These are phyloP conservation scores for Collybia sp. DNA, from an alignment of 768 basidiomycete species.

Conservation along the genomic window DNA sequence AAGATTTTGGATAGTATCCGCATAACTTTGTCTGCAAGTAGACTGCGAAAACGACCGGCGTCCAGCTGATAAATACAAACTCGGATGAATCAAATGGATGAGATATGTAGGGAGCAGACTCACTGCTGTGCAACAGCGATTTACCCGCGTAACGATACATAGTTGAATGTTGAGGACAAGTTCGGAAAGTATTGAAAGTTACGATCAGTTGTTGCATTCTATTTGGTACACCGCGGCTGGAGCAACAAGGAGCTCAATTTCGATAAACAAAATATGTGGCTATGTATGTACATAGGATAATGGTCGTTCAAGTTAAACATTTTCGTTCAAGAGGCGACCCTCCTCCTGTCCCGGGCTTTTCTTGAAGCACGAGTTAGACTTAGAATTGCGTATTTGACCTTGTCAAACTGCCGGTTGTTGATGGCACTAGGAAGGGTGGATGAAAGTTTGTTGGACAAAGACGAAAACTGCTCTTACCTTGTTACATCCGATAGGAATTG, in stretches of 20 bases:
- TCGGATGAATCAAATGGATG: background rate
- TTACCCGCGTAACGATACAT: constrained; percentile 65
- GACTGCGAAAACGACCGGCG: constrained; percentile 82
- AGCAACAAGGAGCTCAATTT: no score
- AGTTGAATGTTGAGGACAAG: constrained; percentile 7
- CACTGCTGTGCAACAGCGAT: constrained; percentile 50
- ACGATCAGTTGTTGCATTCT: constrained; percentile 3
- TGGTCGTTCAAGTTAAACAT: no score
- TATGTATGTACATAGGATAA: no score
- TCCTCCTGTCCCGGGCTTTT: constrained; percentile 65
- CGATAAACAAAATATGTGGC: no score
- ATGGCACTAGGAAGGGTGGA: constrained; percentile 44
- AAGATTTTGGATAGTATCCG: constrained; percentile 87
- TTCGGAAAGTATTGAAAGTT: background rate
- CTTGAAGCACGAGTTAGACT: constrained; percentile 68
- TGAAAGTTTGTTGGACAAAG: background rate
- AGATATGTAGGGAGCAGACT: constrained; percentile 12
- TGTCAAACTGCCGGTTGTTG: constrained; percentile 62
- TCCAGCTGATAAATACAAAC: constrained; percentile 38
- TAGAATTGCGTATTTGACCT: constrained; percentile 77
- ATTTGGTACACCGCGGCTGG: background rate
- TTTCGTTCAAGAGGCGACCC: constrained; percentile 25
- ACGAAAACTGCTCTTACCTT: constrained; percentile 43
- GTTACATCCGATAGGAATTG: constrained; percentile 73
- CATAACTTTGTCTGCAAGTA: constrained; percentile 71